Evolutionary conservation across 1,139 yeast genomes (phyloP).

Genomic region (Candida sp.): DNA sequence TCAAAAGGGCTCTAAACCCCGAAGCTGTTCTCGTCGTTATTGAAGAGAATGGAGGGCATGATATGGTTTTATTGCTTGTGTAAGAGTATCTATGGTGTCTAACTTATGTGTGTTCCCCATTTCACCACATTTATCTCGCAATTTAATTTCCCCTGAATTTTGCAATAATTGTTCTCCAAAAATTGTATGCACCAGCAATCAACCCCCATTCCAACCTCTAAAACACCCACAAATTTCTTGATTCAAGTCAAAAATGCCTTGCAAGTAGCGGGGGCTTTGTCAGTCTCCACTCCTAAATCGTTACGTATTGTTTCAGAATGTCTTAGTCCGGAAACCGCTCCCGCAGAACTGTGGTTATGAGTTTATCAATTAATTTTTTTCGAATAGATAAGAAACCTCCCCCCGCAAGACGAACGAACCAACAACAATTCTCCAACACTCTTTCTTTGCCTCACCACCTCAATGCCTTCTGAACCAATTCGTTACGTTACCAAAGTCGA

Average conservation of each 20-base stretch:
- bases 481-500: conserved; percentile 32
- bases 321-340: background rate
- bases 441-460: background rate
- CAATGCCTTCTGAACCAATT: conserved; percentile 11
- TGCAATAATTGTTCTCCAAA: background rate
- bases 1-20: too few relatives aligned
- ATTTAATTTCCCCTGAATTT: background rate
- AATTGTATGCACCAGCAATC: background rate
- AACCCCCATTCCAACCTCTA: background rate
- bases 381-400: background rate
- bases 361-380: background rate
- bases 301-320: background rate
- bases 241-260: too few relatives aligned
- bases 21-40: too few relatives aligned
- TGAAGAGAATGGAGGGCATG: too few relatives aligned
- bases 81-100: too few relatives aligned
- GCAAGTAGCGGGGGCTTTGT: too few relatives aligned
- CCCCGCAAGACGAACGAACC: background rate
- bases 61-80: too few relatives aligned
- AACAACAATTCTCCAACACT: background rate
- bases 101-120: too few relatives aligned
- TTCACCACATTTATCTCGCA: background rate
- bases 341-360: background rate
- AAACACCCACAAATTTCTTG: too few relatives aligned
- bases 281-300: too few relatives aligned